Conservation (phyloP, 177 flowering plant species). For the Vitis hybrid region DNA sequence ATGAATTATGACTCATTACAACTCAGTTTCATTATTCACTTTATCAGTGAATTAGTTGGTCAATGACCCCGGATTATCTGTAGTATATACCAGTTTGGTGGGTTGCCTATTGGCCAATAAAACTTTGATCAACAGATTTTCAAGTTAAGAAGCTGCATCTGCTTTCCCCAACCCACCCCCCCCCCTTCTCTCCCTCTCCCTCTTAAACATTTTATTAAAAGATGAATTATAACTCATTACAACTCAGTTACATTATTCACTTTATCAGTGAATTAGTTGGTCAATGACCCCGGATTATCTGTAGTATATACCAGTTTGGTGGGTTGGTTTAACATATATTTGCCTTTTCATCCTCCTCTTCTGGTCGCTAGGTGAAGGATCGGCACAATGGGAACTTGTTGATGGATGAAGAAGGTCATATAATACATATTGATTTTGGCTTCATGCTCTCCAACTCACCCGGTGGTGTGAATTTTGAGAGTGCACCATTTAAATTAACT, state of each 20-base stretch:
- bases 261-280: neutral
- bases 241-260: neutral
- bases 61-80: no score
- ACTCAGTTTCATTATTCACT: no score
- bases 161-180: neutral
- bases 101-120: no score
- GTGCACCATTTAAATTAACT: conserved; percentile 98
- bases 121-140: no score
- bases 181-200: neutral
- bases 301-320: neutral
- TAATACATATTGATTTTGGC: conserved; percentile 99
- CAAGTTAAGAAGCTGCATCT: no score
- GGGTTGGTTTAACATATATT: no score
- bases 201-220: neutral
- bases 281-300: no score
- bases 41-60: no score
- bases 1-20: no score
- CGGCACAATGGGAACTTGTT: conserved; percentile 97
- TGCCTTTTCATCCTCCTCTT: neutral
- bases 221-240: no score
- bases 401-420: conserved; percentile 99
- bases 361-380: conserved; percentile 74
- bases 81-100: no score
- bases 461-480: conserved; percentile 99
- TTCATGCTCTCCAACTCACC: conserved; percentile 99